A percentile compares a stretch with the other conserved stretches of the same genome.
Conservation (phyloP, 306 rosid genomes). For the Glycine soja region DNA sequence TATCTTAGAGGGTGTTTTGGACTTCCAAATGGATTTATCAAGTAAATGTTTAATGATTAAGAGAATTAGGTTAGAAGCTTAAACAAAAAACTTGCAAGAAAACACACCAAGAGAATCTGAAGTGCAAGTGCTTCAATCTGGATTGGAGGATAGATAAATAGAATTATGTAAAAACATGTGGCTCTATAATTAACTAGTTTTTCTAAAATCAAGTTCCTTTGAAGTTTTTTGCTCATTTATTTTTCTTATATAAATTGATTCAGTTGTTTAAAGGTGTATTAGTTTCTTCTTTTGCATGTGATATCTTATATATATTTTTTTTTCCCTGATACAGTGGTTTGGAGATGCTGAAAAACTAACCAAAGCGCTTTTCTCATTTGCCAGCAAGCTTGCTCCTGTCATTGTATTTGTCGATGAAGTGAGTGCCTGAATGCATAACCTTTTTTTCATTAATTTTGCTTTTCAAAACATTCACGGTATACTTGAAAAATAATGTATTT, state of each 20-base stretch:
- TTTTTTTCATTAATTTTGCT: constrained; percentile 27
- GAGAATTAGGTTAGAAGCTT: background rate
- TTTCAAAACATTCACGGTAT: constrained; percentile 15
- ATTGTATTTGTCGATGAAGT: constrained; percentile 97
- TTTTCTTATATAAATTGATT: no score
- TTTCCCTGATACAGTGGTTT: constrained; percentile 78
- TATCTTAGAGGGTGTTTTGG: background rate
- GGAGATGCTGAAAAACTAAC: constrained; percentile 99
- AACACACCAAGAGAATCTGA: background rate
- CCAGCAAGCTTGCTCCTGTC: constrained; percentile 97
- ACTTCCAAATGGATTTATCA: background rate
- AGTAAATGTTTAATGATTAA: background rate
- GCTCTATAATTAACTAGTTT: constrained; percentile 20
- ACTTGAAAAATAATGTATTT: background rate
- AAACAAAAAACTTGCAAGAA: background rate
- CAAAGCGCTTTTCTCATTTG: constrained; percentile 95
- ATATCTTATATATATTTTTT: constrained; percentile 26
- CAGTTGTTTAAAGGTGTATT: constrained; percentile 1
- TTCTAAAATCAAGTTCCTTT: background rate
- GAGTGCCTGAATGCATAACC: constrained; percentile 43
- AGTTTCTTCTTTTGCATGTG: constrained; percentile 10
- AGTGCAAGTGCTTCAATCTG: background rate
- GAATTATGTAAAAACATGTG: background rate
- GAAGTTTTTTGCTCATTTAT: background rate
- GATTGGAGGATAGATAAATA: background rate